Evolutionary conservation across 257 asterid species (phyloP), one percentile per base, ranked within the genome.

Genomic region (Jaltomata sinuosa): DNA sequence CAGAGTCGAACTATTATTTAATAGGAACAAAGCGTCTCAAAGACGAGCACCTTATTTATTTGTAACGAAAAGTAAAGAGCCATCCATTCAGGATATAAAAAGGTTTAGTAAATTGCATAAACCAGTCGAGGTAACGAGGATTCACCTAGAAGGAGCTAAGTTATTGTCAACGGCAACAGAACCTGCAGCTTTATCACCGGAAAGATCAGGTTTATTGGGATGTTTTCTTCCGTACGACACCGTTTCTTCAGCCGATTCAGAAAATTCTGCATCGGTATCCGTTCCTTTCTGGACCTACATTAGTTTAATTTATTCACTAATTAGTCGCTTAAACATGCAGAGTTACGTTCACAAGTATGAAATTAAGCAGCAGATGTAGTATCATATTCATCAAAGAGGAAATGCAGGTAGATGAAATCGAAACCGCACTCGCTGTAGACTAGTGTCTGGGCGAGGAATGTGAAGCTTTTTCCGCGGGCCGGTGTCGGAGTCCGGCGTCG

Each of bases 131-230:
- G n/a, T 29, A 40, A 55, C 38, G 36, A 21, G 5, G 11, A 71
- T 47, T 77, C 74, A 93, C 99, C 99, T 94, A 79, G 91, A 91
- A 79, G 87, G 90, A 89, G 88, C 87, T 85, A 94, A 86, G 72
- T 88, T 94, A 78, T 86, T 91, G 53, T 83, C 90, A 80, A 88
- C 90, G 40, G 90, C 91, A 32, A 79, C 88, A 38, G 85, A 85
- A 85, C 84, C 87, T 86, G 89, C 89, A 68, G 93, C 85, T 76
- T 85, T 84, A 84, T 87, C 89, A 64, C 89, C 89, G 62, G 93
- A 81, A 64, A 86, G 47, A 85, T 90, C 89, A 45, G 90, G 91
- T 81, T 88, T 92, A 68, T 92, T 92, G 72, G 89, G 80, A 80
- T 89, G 92, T 84, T 85, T 90, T 74, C 85, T 83, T n/a, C 81